Evolutionary conservation across 2,329 filamentous ascomycete genomes (phyloP).

Genomic region (Alternaria atra): DNA sequence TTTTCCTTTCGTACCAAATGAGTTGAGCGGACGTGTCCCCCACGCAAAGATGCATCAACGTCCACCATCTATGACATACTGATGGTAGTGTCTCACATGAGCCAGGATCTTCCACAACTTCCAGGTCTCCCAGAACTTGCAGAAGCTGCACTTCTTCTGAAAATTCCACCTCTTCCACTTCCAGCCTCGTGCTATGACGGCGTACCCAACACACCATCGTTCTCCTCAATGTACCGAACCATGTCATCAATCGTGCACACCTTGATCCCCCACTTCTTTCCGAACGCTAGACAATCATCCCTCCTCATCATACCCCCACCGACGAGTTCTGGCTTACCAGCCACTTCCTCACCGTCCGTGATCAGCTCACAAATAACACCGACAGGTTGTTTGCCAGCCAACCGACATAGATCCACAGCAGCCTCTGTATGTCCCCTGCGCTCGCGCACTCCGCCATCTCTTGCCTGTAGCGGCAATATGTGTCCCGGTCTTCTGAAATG

Average conservation of each 20-base stretch:
- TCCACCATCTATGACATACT: neutral
- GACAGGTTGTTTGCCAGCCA: slow-evolving; percentile 77
- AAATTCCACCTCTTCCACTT: neutral
- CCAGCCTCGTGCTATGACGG: slow-evolving; percentile 19
- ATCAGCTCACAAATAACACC: slow-evolving; percentile 93
- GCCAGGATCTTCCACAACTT: neutral
- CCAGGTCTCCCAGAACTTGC: neutral
- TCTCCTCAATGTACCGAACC: slow-evolving; percentile 79
- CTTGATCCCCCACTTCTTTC: slow-evolving; percentile 85
- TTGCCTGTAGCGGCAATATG: slow-evolving; percentile 83
- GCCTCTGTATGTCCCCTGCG: slow-evolving; percentile 92
- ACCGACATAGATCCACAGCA: slow-evolving; percentile 84
- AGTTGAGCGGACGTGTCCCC: neutral
- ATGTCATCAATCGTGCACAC: slow-evolving; percentile 96
- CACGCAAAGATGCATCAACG: neutral
- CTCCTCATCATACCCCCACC: slow-evolving; percentile 90
- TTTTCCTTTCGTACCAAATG: neutral
- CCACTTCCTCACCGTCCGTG: slow-evolving; percentile 78
- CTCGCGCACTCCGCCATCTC: slow-evolving; percentile 80
- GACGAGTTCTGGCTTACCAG: slow-evolving; percentile 70
- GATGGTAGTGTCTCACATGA: neutral
- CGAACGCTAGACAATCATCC: slow-evolving; percentile 88
- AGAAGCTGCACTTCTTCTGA: neutral
- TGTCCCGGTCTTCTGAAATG: slow-evolving; percentile 87
- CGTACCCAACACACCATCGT: slow-evolving; percentile 61